phyloP scores from a whole-genome alignment of 2,329 filamentous ascomycete species.

The Trichoderma sp. region DNA sequence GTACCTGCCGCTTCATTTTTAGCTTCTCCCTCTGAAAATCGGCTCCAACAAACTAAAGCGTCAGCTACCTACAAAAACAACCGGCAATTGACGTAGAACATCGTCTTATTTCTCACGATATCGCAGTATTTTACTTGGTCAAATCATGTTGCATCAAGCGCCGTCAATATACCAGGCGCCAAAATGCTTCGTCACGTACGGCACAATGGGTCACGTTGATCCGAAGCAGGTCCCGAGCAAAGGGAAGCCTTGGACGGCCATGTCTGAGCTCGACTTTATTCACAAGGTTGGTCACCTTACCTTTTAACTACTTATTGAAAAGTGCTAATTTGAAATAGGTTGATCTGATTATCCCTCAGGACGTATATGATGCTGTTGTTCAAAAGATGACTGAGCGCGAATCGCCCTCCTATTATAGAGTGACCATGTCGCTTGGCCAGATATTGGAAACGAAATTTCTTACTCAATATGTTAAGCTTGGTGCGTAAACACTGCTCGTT shows the following conservation, averaged over 20 bases:
- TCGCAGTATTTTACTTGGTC: neutral
- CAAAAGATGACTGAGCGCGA: conserved; percentile 47
- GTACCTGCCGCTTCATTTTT: neutral
- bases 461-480: conserved; percentile 78
- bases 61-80: neutral
- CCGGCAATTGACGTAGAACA: neutral
- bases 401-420: conserved; percentile 60
- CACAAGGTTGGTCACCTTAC: conserved; percentile 57
- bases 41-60: neutral
- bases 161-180: conserved; percentile 54
- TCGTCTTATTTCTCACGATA: neutral
- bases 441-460: conserved; percentile 77
- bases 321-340: conserved; percentile 44
- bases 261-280: conserved; percentile 65
- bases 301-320: neutral
- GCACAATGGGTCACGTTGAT: conserved; percentile 69
- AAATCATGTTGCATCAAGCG: conserved; percentile 49
- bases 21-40: conserved; percentile 3
- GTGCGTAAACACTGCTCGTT: conserved; percentile 43
- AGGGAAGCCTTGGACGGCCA: conserved; percentile 73
- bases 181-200: conserved; percentile 76
- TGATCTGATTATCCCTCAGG: conserved; percentile 72
- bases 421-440: conserved; percentile 72
- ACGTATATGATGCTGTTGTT: conserved; percentile 57
- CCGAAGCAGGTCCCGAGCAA: conserved; percentile 69